Evolutionary conservation across 2,329 filamentous ascomycete species (phyloP).

Genomic region (Scortechinia acanthostroma): DNA sequence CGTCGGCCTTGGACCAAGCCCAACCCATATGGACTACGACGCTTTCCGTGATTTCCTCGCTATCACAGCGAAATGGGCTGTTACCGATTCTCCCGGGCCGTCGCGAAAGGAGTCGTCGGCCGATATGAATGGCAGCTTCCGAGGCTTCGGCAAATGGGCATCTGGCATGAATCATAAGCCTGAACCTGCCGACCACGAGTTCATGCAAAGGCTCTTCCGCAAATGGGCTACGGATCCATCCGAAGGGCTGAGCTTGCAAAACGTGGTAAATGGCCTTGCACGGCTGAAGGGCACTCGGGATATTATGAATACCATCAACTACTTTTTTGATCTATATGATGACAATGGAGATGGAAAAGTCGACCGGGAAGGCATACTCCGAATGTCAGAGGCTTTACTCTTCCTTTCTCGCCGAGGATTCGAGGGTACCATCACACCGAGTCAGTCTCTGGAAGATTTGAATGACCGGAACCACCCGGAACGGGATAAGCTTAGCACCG

Average conservation of each 20-base stretch:
- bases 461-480: slow-evolving; percentile 26
- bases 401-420: slow-evolving; percentile 87
- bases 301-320: slow-evolving; percentile 95
- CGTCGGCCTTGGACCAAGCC: slow-evolving; percentile 81
- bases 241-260: slow-evolving; percentile 76
- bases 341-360: slow-evolving; percentile 86
- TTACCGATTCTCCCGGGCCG: slow-evolving; percentile 69
- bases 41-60: slow-evolving; percentile 91
- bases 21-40: slow-evolving; percentile 93
- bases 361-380: slow-evolving; percentile 86
- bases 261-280: slow-evolving; percentile 85
- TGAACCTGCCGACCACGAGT: slow-evolving; percentile 81
- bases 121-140: not conserved
- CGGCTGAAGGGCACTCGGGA: slow-evolving; percentile 87
- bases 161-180: not conserved
- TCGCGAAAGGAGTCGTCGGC: not conserved
- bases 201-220: slow-evolving; percentile 78
- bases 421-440: slow-evolving; percentile 63
- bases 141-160: not conserved
- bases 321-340: slow-evolving; percentile 96
- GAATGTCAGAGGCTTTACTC: slow-evolving; percentile 87
- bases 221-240: slow-evolving; percentile 79
- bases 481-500: slow-evolving; percentile 50
- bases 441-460: slow-evolving; percentile 37
- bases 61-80: slow-evolving; percentile 83